phyloP scores from a whole-genome alignment of 805 yeast genomes.

The Metschnikowia reukaufii region DNA sequence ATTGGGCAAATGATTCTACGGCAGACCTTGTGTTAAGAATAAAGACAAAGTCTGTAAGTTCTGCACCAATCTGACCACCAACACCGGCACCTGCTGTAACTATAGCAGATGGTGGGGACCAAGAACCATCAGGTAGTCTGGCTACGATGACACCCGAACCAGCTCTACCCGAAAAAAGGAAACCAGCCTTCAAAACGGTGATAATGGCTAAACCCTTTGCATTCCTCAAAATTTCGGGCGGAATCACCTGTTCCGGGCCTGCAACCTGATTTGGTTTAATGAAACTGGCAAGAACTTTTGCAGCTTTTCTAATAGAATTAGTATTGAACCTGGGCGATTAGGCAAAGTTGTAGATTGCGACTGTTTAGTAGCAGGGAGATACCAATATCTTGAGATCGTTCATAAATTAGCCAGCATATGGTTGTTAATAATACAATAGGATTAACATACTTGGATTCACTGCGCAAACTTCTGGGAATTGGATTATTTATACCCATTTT shows the following conservation, averaged over 20 bases:
- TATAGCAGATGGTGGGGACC: conserved; percentile 98
- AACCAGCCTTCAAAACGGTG: conserved; percentile 96
- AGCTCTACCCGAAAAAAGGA: conserved; percentile 93
- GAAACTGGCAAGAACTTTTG: conserved; percentile 84
- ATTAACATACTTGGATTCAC: conserved; percentile 74
- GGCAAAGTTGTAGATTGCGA: not conserved
- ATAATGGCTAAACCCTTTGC: conserved; percentile 92
- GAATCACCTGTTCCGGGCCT: conserved; percentile 86
- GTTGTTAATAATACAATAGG: not conserved
- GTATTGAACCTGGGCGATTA: not conserved
- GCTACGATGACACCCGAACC: conserved; percentile 97
- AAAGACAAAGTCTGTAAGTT: conserved; percentile 92
- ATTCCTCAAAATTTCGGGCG: conserved; percentile 79
- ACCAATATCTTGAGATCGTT: not conserved
- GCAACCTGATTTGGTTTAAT: conserved; percentile 92
- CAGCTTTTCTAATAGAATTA: conserved; percentile 67
- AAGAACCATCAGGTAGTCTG: conserved; percentile 86
- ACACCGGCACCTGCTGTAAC: conserved; percentile 98
- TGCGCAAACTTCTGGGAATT: conserved; percentile 82
- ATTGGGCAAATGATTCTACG: conserved; percentile 89
- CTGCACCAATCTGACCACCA: conserved; percentile 97
- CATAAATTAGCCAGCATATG: not conserved
- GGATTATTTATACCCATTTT: conserved; percentile 79
- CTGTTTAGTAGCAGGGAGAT: not conserved
- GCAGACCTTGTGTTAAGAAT: conserved; percentile 85